Evolutionary conservation across 108 stramenopile genomes (phyloP).

Genomic region (Nannochloropsis gaditana): DNA sequence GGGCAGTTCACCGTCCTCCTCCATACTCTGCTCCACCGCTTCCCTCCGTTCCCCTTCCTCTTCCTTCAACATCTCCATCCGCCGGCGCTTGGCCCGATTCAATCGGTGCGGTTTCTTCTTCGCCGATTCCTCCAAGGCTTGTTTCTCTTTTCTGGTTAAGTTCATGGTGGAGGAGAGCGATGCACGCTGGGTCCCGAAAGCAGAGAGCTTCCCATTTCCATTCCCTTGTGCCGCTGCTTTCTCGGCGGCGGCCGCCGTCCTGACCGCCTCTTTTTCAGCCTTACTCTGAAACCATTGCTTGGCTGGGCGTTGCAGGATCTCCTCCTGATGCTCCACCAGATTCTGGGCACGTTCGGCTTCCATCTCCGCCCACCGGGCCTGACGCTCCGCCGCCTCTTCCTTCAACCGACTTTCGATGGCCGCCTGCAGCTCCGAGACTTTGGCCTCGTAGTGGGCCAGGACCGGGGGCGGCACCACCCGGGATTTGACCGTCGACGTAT

Average conservation of each 20-base stretch:
- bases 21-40: not conserved
- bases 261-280: constrained; percentile 37
- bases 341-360: constrained; percentile 55
- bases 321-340: constrained; percentile 52
- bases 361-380: constrained; percentile 46
- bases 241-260: constrained; percentile 36
- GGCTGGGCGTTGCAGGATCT: constrained; percentile 43
- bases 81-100: constrained; percentile 54
- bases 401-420: constrained; percentile 43
- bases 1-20: not conserved
- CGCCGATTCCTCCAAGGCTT: constrained; percentile 30
- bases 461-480: constrained; percentile 44
- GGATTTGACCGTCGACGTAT: constrained; percentile 30
- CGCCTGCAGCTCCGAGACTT: constrained; percentile 43
- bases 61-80: constrained; percentile 52
- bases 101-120: constrained; percentile 53
- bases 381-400: constrained; percentile 52
- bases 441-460: constrained; percentile 6
- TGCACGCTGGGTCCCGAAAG: constrained; percentile 6
- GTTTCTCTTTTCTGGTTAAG: constrained; percentile 6
- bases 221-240: constrained; percentile 36
- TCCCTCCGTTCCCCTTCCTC: constrained; percentile 37
- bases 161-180: not conserved
- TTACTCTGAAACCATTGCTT: constrained; percentile 55
- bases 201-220: not conserved